phyloP scores from a whole-genome alignment of 306 rosid species.

The Casuarina glauca region DNA sequence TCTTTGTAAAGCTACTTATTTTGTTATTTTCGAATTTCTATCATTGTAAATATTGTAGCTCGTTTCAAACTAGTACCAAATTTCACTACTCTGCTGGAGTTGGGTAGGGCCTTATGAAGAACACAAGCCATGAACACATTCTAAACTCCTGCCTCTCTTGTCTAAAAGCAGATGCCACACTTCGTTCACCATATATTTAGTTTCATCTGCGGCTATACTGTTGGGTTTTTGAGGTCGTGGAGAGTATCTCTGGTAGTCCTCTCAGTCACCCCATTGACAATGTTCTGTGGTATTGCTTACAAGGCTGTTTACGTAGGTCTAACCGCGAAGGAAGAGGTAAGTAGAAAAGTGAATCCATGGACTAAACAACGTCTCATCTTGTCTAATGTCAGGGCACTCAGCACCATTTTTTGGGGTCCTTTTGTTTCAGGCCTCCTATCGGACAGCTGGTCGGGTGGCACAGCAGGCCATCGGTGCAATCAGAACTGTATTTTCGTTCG shows the following conservation, averaged over 20 bases:
- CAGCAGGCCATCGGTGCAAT: conserved; percentile 82
- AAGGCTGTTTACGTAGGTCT: conserved; percentile 85
- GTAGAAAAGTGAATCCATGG: conserved; percentile 14
- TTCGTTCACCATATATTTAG: conserved; percentile 74
- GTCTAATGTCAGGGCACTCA: conserved; percentile 19
- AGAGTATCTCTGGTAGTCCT: conserved; percentile 71
- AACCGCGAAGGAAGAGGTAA: conserved; percentile 79
- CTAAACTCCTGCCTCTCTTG: background rate
- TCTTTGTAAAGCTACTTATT: background rate
- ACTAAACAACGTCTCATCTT: background rate
- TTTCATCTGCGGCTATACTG: conserved; percentile 77
- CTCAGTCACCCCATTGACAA: conserved; percentile 79
- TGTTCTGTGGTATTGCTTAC: conserved; percentile 79
- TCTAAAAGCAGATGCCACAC: conserved; percentile 78
- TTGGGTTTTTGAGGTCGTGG: conserved; percentile 83
- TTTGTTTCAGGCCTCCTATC: conserved; percentile 57
- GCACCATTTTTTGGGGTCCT: conserved; percentile 12
- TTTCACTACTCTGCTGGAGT: background rate
- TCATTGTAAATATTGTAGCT: background rate
- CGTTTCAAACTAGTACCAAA: background rate
- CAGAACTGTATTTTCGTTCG: conserved; percentile 87
- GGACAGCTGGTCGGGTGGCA: conserved; percentile 74
- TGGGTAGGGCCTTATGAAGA: too few relatives aligned
- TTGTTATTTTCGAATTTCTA: background rate
- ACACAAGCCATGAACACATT: background rate